Evolutionary conservation across 495 filamentous ascomycete species (phyloP).

Genomic region (Penicillium verhagenii): DNA sequence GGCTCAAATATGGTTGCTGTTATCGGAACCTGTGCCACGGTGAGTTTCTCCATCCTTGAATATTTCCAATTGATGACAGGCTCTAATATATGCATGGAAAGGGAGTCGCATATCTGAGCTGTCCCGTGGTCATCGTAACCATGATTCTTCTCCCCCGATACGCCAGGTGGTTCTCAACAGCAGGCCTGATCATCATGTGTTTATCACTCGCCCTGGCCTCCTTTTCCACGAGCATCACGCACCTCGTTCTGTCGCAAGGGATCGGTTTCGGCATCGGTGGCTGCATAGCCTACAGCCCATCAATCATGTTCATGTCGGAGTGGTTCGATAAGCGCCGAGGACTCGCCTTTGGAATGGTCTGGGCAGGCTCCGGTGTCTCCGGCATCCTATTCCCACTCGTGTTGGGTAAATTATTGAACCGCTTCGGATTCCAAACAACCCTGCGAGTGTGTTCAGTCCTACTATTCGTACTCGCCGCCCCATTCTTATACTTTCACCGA

Average conservation of each 20-base stretch:
- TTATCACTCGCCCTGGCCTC: constrained; percentile 43
- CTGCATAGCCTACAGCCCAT: constrained; percentile 46
- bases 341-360: constrained; percentile 50
- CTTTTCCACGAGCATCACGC: constrained; percentile 43
- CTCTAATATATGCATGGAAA: background rate
- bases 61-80: background rate
- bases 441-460: constrained; percentile 46
- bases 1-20: constrained; percentile 39
- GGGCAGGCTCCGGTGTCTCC: constrained; percentile 42
- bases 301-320: constrained; percentile 49
- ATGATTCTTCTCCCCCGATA: constrained; percentile 24
- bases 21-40: constrained; percentile 51
- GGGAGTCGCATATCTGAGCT: constrained; percentile 26
- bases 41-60: constrained; percentile 9
- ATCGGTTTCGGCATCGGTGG: constrained; percentile 49
- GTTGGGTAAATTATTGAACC: constrained; percentile 45
- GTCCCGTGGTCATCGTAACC: constrained; percentile 14
- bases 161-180: constrained; percentile 21
- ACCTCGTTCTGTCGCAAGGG: constrained; percentile 52
- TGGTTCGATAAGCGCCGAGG: constrained; percentile 53
- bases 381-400: constrained; percentile 48
- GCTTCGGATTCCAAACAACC: constrained; percentile 53
- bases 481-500: constrained; percentile 56
- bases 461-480: constrained; percentile 47
- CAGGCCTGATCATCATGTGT: constrained; percentile 31